Conservation (phyloP, 2,329 filamentous ascomycete species). For the Lasiodiplodia hormozganensis region DNA sequence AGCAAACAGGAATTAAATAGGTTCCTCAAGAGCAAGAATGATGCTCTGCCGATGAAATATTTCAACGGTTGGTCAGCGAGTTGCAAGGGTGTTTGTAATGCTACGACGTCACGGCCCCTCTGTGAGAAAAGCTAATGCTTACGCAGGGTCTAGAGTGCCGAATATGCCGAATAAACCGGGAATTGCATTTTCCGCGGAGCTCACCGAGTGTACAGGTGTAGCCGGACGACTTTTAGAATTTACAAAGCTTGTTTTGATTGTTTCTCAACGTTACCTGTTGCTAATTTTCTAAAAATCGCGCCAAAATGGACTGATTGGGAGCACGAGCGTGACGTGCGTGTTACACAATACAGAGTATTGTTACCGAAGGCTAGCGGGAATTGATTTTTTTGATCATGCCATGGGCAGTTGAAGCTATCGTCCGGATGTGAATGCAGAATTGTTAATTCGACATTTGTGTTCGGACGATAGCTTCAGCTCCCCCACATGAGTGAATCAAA, state of each 20-base stretch:
- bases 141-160: neutral
- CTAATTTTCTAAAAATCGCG: too few relatives aligned
- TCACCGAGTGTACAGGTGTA: neutral
- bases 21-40: neutral
- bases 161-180: neutral
- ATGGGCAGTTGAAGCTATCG: too few relatives aligned
- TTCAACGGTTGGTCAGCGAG: slow-evolving; percentile 13
- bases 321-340: neutral
- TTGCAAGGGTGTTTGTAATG: slow-evolving; percentile 7
- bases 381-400: too few relatives aligned
- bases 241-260: too few relatives aligned
- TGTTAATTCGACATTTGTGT: too few relatives aligned
- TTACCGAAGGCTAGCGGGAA: too few relatives aligned
- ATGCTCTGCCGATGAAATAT: neutral
- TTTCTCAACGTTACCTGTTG: too few relatives aligned
- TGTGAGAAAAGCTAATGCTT: neutral
- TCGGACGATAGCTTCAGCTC: too few relatives aligned
- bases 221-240: too few relatives aligned
- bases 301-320: neutral
- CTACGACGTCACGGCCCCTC: neutral
- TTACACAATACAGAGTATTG: neutral
- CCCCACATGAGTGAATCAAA: too few relatives aligned
- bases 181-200: neutral
- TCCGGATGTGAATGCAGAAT: too few relatives aligned
- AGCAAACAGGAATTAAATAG: neutral